Base-by-base conservation (phyloP, 805 yeast species). In the Kodamaea sagamina region DNA sequence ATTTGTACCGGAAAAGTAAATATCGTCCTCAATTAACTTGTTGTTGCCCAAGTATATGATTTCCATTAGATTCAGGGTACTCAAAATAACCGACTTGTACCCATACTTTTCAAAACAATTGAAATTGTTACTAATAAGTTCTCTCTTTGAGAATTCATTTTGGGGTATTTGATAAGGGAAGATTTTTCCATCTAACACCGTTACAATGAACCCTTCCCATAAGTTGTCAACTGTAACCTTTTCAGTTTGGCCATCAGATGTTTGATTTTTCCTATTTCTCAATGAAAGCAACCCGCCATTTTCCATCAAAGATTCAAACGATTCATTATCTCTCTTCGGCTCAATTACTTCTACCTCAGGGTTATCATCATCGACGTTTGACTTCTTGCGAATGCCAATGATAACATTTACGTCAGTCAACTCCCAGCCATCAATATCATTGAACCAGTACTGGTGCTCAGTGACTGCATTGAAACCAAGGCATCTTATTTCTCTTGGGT, bases 401-500 rank as follows among this genome's bases (percentile, higher is more conserved):
- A 88, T 65, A 70, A 83, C 77, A 58, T 88, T 87, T 55, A 85
- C 74, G 52, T 86, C 95, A 1, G 90, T 85, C 9, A 80, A 62
- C 49, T 84, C 82, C 96, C 96, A 88, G 13, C 82, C 79, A 54
- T 81, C 86, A n/a, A 86, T 81, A 46, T 77, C 65, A 19, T 74
- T 73, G 32, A 81, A 68, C 80, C 87, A 82, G 59, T 81, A 79
- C 45, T 79, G 84, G 39, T 78, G 80, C 55, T 88, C 95, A 13
- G 75, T 71, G 6, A 81, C 88, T 1, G 84, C 78, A 42, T 82
- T 87, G 58, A 89, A 86, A 19, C 96, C 96, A 31, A 85, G 72
- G 65, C 97, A 89, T 68, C 96, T 78, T 28, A 87, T 86, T 64
- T 89, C 97, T 54, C 95, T 77, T 2, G 92, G 88, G 63, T 89